Evolutionary conservation across 2,329 filamentous ascomycete species (phyloP).

Genomic region (Hymenoscyphus scutula): DNA sequence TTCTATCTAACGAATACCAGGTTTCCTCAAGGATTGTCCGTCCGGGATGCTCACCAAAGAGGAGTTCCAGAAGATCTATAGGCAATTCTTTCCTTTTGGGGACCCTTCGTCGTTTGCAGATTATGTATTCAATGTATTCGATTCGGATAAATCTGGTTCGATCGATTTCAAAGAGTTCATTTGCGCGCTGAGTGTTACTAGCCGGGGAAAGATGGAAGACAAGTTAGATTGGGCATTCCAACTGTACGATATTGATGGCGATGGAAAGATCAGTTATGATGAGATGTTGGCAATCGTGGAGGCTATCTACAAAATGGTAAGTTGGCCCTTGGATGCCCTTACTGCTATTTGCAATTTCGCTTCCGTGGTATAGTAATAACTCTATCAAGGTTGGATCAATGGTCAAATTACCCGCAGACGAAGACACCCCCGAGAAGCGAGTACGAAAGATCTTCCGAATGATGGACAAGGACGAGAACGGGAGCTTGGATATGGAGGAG

Average conservation of each 20-base stretch:
- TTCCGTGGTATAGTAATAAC: conserved; percentile 9
- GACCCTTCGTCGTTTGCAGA: conserved; percentile 97
- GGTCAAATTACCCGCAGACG: conserved; percentile 97
- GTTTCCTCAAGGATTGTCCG: conserved; percentile 97
- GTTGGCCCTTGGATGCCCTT: too few relatives aligned
- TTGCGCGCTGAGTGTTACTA: conserved; percentile 94
- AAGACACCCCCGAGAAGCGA: conserved; percentile 97
- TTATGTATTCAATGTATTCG: conserved; percentile 99
- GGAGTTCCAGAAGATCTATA: conserved; percentile 99
- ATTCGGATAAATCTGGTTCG: conserved; percentile 92
- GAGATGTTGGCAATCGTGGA: conserved; percentile 99
- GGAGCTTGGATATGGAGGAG: conserved; percentile 92
- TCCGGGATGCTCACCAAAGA: conserved; percentile 95
- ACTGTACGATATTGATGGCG: conserved; percentile 97
- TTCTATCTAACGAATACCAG: conserved; percentile 45
- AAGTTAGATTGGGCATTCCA: conserved; percentile 99
- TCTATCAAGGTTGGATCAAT: conserved; percentile 84
- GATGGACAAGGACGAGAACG: conserved; percentile 99
- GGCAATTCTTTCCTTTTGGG: conserved; percentile 98
- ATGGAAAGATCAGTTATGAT: conserved; percentile 98
- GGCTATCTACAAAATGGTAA: conserved; percentile 99
- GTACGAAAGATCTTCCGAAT: conserved; percentile 98
- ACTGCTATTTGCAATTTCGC: not conserved
- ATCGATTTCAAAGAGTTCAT: conserved; percentile 99
- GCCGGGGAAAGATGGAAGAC: conserved; percentile 97